A percentile compares a stretch with the other conserved stretches of the same genome.
phyloP scores from a whole-genome alignment of 129 eudicot genomes.

The Chrysanthemum makinoi region DNA sequence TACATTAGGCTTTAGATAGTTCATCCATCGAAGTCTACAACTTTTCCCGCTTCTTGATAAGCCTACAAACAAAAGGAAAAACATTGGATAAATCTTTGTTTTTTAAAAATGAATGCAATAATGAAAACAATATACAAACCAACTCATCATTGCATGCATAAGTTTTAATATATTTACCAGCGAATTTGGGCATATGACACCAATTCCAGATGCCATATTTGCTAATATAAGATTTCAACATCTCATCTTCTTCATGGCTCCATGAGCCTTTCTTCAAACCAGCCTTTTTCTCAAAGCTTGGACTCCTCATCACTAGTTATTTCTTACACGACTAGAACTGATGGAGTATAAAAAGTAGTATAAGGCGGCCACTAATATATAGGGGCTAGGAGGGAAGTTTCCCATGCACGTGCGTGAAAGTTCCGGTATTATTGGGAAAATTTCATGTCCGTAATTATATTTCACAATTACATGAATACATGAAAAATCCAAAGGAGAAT shows the following conservation, averaged over 20 bases:
- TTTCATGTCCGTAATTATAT: too few species aligned
- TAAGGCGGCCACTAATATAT: too few species aligned
- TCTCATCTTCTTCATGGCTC: slow-evolving; percentile 43
- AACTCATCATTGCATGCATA: background rate
- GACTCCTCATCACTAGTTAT: slow-evolving; percentile 18
- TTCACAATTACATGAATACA: too few species aligned
- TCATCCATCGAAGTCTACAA: slow-evolving; percentile 34
- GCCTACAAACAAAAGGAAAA: slow-evolving; percentile 13
- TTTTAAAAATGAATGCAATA: background rate
- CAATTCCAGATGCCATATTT: slow-evolving; percentile 42
- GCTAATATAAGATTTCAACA: slow-evolving; percentile 29
- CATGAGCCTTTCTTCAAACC: slow-evolving; percentile 43
- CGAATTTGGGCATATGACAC: slow-evolving; percentile 42
- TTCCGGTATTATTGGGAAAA: too few species aligned
- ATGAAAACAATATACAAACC: background rate
- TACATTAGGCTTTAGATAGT: slow-evolving; percentile 30
- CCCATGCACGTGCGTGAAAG: too few species aligned
- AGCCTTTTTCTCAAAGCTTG: background rate
- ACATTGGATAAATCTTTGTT: background rate
- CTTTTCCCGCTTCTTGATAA: slow-evolving; percentile 18
- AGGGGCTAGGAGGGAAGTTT: too few species aligned
- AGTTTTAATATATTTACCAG: slow-evolving; percentile 19
- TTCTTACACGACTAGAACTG: too few species aligned
- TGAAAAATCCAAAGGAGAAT: too few species aligned
- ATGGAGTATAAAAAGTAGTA: background rate